Evolutionary conservation across 768 basidiomycete species (phyloP).

Genomic region (Kondoa malvinella): DNA sequence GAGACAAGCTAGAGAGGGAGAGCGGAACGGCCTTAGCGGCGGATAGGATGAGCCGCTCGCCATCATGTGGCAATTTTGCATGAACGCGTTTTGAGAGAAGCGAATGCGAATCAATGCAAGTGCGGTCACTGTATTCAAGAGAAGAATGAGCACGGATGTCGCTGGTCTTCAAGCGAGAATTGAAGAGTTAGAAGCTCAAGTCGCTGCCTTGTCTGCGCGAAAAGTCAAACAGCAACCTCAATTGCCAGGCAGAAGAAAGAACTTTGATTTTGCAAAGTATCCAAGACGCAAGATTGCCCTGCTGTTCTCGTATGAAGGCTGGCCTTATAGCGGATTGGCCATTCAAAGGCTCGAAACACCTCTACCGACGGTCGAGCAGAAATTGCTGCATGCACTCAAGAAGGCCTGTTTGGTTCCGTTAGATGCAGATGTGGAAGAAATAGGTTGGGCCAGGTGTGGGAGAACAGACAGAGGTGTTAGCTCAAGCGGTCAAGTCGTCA

Average conservation of each 20-base stretch:
- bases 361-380: conserved; percentile 77
- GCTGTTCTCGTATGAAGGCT: conserved; percentile 76
- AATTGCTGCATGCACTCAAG: conserved; percentile 61
- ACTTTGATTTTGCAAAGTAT: conserved; percentile 8
- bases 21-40: too few species aligned
- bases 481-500: conserved; percentile 80
- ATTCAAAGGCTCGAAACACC: conserved; percentile 52
- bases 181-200: background rate
- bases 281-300: conserved; percentile 79
- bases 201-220: background rate
- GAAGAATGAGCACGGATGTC: background rate
- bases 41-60: too few species aligned
- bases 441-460: conserved; percentile 79
- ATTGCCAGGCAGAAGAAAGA: background rate
- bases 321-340: conserved; percentile 79
- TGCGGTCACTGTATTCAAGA: background rate
- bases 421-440: conserved; percentile 44
- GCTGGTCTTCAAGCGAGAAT: background rate
- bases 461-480: conserved; percentile 91
- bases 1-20: too few species aligned
- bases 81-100: background rate
- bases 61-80: background rate
- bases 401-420: conserved; percentile 61
- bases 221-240: background rate
- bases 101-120: background rate